Percentiles rank a stretch among this genome's conserved stretches.
These are phyloP conservation scores for Hypoxylon sp. DNA, from an alignment of 2,329 filamentous ascomycete species.

Conservation along the genomic window DNA sequence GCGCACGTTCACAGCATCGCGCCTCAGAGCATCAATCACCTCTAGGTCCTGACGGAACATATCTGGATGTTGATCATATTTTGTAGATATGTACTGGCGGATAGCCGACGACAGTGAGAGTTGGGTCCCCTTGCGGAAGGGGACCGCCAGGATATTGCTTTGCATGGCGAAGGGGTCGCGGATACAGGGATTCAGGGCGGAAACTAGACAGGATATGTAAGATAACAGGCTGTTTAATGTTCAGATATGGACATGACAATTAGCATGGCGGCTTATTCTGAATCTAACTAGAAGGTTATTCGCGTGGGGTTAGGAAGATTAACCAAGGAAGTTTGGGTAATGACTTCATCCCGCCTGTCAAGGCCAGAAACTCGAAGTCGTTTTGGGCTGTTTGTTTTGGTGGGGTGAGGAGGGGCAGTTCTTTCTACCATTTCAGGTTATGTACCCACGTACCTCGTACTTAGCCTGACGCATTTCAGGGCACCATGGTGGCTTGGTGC, in stretches of 20 bases:
- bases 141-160: constrained; percentile 79
- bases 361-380: constrained; percentile 23
- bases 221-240: not conserved
- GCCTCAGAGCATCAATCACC: constrained; percentile 84
- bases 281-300: not conserved
- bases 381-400: constrained; percentile 30
- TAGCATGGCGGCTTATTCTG: constrained; percentile 6
- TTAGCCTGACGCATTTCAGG: not conserved
- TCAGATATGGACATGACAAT: not conserved
- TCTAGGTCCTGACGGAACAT: constrained; percentile 93
- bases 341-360: constrained; percentile 47
- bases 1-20: constrained; percentile 88
- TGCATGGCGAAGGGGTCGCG: constrained; percentile 47
- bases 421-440: not conserved
- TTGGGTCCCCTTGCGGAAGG: constrained; percentile 87
- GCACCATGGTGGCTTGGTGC: not conserved
- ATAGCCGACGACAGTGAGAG: constrained; percentile 86
- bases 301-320: not conserved
- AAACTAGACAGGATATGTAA: constrained; percentile 25
- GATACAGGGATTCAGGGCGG: constrained; percentile 38
- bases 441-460: constrained; percentile 4
- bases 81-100: constrained; percentile 94
- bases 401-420: constrained; percentile 38
- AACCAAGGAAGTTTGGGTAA: constrained; percentile 27
- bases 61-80: constrained; percentile 98